A percentile compares a stretch with the other conserved stretches of the same genome.
phyloP scores from a whole-genome alignment of 495 filamentous ascomycete species.

The Trypethelium eluteriae region DNA sequence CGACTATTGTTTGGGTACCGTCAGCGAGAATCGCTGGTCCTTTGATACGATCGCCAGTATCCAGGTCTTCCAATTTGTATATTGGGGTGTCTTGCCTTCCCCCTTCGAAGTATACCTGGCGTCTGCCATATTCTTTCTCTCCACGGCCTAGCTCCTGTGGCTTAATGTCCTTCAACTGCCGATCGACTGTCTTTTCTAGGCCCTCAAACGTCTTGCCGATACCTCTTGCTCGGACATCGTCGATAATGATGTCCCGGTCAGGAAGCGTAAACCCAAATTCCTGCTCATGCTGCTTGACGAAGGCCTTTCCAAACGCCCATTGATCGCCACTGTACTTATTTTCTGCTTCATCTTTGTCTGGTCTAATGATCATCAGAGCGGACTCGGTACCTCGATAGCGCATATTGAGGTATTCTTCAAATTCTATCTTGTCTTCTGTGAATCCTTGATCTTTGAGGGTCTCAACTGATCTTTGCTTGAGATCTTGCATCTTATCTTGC shows the following conservation, averaged over 20 bases:
- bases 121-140: conserved; percentile 48
- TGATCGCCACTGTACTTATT: conserved; percentile 55
- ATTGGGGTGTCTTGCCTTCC: conserved; percentile 73
- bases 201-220: conserved; percentile 80
- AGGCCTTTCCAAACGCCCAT: conserved; percentile 75
- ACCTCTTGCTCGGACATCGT: conserved; percentile 82
- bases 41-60: conserved; percentile 64
- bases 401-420: conserved; percentile 87
- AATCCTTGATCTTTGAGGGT: conserved; percentile 70
- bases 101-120: conserved; percentile 64
- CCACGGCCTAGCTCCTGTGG: conserved; percentile 43
- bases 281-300: conserved; percentile 78
- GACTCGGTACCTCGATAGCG: conserved; percentile 83
- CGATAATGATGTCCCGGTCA: conserved; percentile 82
- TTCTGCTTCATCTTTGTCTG: conserved; percentile 48
- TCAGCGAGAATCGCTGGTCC: conserved; percentile 92
- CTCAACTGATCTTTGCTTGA: conserved; percentile 60
- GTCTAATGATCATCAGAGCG: conserved; percentile 71
- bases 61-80: conserved; percentile 72
- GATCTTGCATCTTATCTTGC: conserved; percentile 48
- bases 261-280: conserved; percentile 93
- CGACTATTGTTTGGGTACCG: conserved; percentile 90
- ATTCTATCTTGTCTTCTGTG: conserved; percentile 59
- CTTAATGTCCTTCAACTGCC: conserved; percentile 62
- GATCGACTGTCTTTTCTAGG: conserved; percentile 69